These are phyloP conservation scores for Scopulariopsis brevicaulis DNA, from an alignment of 2,329 filamentous ascomycete species.

Conservation along the genomic window DNA sequence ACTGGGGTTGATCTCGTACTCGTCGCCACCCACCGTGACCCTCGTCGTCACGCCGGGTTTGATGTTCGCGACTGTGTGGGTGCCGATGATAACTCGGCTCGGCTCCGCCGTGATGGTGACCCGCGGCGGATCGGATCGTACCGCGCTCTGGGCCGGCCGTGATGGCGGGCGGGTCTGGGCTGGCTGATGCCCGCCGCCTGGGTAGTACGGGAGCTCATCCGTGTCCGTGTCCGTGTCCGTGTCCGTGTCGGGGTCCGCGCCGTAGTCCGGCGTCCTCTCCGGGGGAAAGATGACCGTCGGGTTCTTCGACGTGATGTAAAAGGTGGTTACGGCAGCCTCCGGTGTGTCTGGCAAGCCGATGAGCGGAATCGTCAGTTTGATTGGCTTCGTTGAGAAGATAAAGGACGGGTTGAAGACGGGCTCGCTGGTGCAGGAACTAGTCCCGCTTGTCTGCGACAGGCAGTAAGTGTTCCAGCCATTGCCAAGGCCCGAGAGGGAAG, in stretches of 20 bases:
- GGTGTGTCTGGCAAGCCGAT: not conserved
- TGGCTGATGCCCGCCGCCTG: not conserved
- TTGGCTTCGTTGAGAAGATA: constrained; percentile 14
- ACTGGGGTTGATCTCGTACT: constrained; percentile 36
- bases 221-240: too few relatives aligned
- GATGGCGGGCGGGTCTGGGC: not conserved
- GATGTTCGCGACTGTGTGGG: constrained; percentile 28
- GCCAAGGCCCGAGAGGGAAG: not conserved
- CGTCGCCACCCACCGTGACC: constrained; percentile 26
- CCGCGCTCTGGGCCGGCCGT: not conserved
- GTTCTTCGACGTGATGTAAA: constrained; percentile 3
- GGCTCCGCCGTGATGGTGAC: constrained; percentile 33
- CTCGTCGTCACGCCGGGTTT: constrained; percentile 24
- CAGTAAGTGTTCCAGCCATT: constrained; percentile 1
- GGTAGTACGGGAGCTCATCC: constrained; percentile 6
- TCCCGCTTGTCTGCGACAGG: constrained; percentile 8
- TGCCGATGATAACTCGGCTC: constrained; percentile 33
- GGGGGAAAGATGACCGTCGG: constrained; percentile 13
- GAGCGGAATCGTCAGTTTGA: not conserved
- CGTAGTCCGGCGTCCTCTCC: constrained; percentile 25
- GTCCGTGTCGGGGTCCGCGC: constrained; percentile 11
- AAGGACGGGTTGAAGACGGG: constrained; percentile 45
- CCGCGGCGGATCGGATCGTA: constrained; percentile 3
- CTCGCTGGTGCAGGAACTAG: constrained; percentile 32
- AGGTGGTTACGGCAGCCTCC: not conserved